These are phyloP conservation scores for Aspergillus olivimuriae DNA, from an alignment of 495 filamentous ascomycete species.

Conservation along the genomic window DNA sequence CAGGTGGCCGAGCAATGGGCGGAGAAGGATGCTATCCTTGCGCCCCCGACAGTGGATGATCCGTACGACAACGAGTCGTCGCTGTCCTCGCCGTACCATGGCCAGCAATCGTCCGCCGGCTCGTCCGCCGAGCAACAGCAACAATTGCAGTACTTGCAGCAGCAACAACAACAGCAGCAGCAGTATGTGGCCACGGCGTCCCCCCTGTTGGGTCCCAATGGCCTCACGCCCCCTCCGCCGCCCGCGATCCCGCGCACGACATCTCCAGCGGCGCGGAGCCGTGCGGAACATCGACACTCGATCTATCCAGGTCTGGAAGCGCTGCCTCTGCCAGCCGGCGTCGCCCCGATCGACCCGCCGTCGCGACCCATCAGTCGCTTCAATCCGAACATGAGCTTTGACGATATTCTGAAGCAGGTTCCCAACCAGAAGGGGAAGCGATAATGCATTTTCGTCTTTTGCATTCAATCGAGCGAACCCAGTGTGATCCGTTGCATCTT, in stretches of 20 bases:
- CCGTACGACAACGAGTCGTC: conserved; percentile 39
- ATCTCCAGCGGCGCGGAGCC: conserved; percentile 29
- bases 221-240: conserved; percentile 26
- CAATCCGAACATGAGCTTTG: conserved; percentile 48
- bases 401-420: conserved; percentile 44
- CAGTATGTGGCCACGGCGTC: conserved; percentile 14
- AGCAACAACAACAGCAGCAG: conserved; percentile 9
- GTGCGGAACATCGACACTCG: conserved; percentile 34
- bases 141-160: conserved; percentile 9
- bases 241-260: conserved; percentile 37
- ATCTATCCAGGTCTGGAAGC: conserved; percentile 47
- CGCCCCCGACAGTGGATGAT: conserved; percentile 34
- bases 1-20: conserved; percentile 70
- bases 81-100: conserved; percentile 38
- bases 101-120: conserved; percentile 37
- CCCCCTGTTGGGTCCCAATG: conserved; percentile 24
- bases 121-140: conserved; percentile 28
- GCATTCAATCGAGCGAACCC: too few species aligned
- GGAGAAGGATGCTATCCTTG: conserved; percentile 33
- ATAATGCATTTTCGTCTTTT: conserved; percentile 17
- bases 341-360: conserved; percentile 41
- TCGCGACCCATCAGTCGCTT: conserved; percentile 34
- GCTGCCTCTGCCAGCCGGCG: conserved; percentile 43
- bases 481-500: too few species aligned
- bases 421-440: conserved; percentile 41